Conservation (phyloP, 2,329 filamentous ascomycete genomes). For the Hypomyces rosellus region DNA sequence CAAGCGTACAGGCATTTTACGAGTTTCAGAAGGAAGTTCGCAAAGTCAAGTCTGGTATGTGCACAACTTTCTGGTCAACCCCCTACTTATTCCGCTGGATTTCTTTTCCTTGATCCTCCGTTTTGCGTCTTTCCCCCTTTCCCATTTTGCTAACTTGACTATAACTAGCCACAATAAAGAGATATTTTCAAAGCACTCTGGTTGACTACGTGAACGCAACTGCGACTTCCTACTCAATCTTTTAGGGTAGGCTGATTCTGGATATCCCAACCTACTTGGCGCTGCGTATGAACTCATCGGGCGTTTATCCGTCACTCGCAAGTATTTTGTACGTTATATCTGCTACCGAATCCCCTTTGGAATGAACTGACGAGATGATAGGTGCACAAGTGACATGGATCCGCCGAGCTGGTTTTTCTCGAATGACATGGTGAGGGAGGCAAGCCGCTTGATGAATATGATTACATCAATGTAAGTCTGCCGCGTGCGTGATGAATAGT, state of each 20-base stretch:
- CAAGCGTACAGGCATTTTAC: background rate
- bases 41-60: background rate
- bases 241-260: background rate
- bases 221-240: background rate
- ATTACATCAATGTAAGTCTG: background rate
- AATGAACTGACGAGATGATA: background rate
- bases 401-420: background rate
- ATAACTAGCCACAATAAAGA: background rate
- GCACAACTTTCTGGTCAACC: background rate
- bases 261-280: background rate
- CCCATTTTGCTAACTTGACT: background rate
- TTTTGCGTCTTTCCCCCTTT: background rate
- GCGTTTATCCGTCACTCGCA: background rate
- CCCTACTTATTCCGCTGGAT: no score
- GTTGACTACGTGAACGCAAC: background rate
- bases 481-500: no score
- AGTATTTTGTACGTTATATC: background rate
- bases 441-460: background rate
- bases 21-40: background rate
- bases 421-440: background rate
- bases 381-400: background rate
- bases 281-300: background rate
- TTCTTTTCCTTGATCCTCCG: no score
- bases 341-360: background rate
- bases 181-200: background rate